phyloP scores from a whole-genome alignment of 768 basidiomycete species.

The Suillus hirtellus region DNA sequence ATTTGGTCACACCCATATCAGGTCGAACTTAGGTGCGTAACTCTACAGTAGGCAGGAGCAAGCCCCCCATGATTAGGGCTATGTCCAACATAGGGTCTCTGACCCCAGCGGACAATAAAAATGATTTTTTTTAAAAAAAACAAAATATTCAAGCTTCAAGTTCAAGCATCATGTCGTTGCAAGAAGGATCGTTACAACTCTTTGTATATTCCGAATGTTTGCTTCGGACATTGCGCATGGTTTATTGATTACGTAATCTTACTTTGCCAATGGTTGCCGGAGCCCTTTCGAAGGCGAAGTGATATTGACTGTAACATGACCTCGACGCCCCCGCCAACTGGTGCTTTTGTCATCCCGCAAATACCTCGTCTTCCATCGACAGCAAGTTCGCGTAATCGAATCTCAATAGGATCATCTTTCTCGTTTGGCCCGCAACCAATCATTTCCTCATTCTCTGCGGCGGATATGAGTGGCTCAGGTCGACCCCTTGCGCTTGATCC shows the following conservation, averaged over 20 bases:
- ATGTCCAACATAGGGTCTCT: too few relatives aligned
- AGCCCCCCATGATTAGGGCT: too few relatives aligned
- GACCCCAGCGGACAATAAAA: too few relatives aligned
- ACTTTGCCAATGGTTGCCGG: not conserved
- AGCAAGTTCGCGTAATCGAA: constrained; percentile 56
- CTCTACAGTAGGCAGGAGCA: too few relatives aligned
- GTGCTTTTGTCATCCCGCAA: constrained; percentile 43
- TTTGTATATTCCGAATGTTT: too few relatives aligned
- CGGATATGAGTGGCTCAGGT: constrained; percentile 59
- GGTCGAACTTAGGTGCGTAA: too few relatives aligned
- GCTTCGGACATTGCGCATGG: too few relatives aligned
- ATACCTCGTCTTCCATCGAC: constrained; percentile 56
- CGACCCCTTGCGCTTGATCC: constrained; percentile 71
- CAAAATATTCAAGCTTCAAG: too few relatives aligned
- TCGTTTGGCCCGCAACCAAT: constrained; percentile 81
- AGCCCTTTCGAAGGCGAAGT: not conserved
- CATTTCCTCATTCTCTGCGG: constrained; percentile 67
- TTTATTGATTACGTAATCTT: not conserved
- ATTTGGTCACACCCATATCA: too few relatives aligned
- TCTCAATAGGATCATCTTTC: constrained; percentile 78
- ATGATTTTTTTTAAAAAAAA: too few relatives aligned
- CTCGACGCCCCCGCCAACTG: constrained; percentile 52
- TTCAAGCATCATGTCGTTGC: too few relatives aligned
- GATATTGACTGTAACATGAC: constrained; percentile 22
- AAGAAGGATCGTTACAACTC: too few relatives aligned